Percentiles rank a stretch among this genome's conserved stretches.
These are phyloP conservation scores for Metschnikowia shivogae DNA, from an alignment of 805 yeast genomes.

Conservation along the genomic window DNA sequence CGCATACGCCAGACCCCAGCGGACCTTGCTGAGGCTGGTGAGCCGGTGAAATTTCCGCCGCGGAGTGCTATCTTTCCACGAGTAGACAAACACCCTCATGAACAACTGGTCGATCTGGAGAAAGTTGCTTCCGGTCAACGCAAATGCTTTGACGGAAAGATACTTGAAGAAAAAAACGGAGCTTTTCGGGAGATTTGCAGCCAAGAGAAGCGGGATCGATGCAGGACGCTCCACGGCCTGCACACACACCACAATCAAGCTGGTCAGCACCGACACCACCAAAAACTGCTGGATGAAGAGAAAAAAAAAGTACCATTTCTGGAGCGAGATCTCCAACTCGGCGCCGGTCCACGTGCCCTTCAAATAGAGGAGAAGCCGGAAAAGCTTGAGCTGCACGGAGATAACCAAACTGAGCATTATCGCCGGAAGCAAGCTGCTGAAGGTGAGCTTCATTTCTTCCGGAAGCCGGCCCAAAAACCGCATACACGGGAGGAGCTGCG, in stretches of 20 bases:
- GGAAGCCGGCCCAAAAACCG: slow-evolving; percentile 56
- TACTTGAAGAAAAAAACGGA: slow-evolving; percentile 83
- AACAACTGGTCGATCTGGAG: slow-evolving; percentile 55
- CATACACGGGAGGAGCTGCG: slow-evolving; percentile 57
- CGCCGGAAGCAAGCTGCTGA: slow-evolving; percentile 67
- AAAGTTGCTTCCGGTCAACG: slow-evolving; percentile 69
- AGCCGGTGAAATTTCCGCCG: slow-evolving; percentile 48
- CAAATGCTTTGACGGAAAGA: slow-evolving; percentile 67
- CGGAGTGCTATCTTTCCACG: slow-evolving; percentile 53
- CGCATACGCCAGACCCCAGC: slow-evolving; percentile 81
- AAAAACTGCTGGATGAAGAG: slow-evolving; percentile 78
- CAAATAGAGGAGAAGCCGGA: slow-evolving; percentile 48
- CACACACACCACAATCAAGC: slow-evolving; percentile 60
- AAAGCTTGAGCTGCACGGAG: slow-evolving; percentile 55
- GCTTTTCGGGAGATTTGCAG: slow-evolving; percentile 77
- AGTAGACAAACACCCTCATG: slow-evolving; percentile 31
- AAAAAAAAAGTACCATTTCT: slow-evolving; percentile 73
- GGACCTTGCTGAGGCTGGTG: slow-evolving; percentile 41
- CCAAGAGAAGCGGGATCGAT: slow-evolving; percentile 66
- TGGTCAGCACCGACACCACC: slow-evolving; percentile 81
- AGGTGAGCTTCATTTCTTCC: slow-evolving; percentile 43
- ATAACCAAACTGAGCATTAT: slow-evolving; percentile 59
- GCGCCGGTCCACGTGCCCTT: slow-evolving; percentile 62
- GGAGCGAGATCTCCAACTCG: slow-evolving; percentile 65
- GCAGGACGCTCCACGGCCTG: slow-evolving; percentile 66